These are phyloP conservation scores for Fusarium sp. DNA, from an alignment of 2,329 filamentous ascomycete species.

Conservation along the genomic window DNA sequence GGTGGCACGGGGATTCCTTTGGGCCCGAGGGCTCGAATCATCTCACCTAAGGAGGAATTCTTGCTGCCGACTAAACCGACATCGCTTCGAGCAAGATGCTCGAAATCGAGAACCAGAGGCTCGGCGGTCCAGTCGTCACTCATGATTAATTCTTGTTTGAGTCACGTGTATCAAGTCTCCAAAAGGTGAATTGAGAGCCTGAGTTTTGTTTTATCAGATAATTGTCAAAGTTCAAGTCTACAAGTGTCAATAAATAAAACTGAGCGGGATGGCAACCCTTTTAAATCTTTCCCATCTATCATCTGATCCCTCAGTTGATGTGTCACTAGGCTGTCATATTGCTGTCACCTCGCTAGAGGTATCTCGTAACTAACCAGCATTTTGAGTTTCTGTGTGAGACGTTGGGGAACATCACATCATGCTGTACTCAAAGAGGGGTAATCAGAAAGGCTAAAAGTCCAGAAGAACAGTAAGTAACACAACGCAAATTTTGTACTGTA, in stretches of 20 bases:
- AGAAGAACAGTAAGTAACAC: neutral
- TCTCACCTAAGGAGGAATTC: constrained; percentile 51
- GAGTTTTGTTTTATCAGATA: neutral
- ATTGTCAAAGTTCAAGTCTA: neutral
- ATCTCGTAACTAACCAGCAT: neutral
- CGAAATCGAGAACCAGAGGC: constrained; percentile 8
- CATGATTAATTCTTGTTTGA: neutral
- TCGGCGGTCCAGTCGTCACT: neutral
- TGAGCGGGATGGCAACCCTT: neutral
- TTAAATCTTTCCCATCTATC: neutral
- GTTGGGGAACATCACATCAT: neutral
- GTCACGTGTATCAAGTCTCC: too few species aligned
- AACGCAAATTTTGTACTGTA: neutral
- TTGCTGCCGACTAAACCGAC: constrained; percentile 47
- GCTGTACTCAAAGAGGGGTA: neutral
- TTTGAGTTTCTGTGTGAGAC: neutral
- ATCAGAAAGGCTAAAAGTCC: neutral
- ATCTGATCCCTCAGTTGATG: neutral
- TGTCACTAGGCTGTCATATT: neutral
- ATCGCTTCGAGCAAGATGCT: constrained; percentile 8
- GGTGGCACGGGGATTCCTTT: constrained; percentile 46
- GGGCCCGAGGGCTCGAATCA: constrained; percentile 44
- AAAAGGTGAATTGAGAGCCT: neutral
- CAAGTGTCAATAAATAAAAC: too few species aligned
- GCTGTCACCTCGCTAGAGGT: neutral